Percentiles rank a stretch among this genome's conserved stretches.
phyloP scores from a whole-genome alignment of 176 grass and related monocot species.

The Lolium rigidum region DNA sequence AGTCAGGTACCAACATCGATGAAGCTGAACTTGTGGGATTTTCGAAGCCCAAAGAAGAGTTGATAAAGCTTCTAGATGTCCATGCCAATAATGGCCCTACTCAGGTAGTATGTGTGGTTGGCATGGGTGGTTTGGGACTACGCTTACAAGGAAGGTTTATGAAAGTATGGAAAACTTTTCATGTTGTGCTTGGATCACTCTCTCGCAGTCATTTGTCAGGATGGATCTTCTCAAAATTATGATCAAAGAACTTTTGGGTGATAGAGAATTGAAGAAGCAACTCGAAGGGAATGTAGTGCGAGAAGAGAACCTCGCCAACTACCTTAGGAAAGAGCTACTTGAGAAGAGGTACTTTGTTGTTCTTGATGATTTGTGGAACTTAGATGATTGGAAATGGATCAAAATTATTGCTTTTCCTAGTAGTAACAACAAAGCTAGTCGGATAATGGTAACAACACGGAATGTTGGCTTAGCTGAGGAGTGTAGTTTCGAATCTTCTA shows the following conservation, averaged over 20 bases:
- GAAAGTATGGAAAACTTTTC: constrained; percentile 32
- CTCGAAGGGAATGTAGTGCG: neutral
- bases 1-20: neutral
- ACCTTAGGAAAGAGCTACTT: neutral
- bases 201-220: constrained; percentile 42
- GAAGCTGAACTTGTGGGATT: constrained; percentile 40
- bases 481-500: constrained; percentile 13
- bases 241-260: neutral
- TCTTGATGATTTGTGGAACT: constrained; percentile 48
- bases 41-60: neutral
- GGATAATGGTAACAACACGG: constrained; percentile 35
- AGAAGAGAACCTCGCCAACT: constrained; percentile 8
- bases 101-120: constrained; percentile 38
- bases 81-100: neutral
- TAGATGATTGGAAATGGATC: constrained; percentile 30
- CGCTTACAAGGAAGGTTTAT: constrained; percentile 38
- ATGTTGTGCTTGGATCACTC: constrained; percentile 37
- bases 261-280: neutral
- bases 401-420: constrained; percentile 28
- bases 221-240: constrained; percentile 39
- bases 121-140: constrained; percentile 58
- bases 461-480: constrained; percentile 15
- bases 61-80: constrained; percentile 23
- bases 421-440: constrained; percentile 3
- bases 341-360: constrained; percentile 41